phyloP scores from a whole-genome alignment of 2,329 filamentous ascomycete species.

The Scytalidium sp. region DNA sequence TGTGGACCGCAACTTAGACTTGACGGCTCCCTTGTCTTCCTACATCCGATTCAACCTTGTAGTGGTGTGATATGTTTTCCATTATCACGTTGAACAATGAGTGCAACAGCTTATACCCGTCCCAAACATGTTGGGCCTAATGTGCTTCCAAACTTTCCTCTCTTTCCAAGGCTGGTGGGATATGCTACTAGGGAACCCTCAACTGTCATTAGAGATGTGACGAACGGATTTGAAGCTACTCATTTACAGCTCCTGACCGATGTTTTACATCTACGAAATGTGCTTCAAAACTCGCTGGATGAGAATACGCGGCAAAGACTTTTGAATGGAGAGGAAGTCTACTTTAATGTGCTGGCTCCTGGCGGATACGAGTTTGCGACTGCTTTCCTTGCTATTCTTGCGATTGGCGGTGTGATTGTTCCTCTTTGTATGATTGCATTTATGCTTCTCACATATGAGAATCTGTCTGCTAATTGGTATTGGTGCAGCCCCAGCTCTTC shows the following conservation, averaged over 20 bases:
- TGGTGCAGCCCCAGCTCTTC: constrained; percentile 28
- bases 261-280: constrained; percentile 38
- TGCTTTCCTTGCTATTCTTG: constrained; percentile 43
- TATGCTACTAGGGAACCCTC: background rate
- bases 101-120: too few relatives aligned
- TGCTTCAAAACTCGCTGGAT: constrained; percentile 25
- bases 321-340: constrained; percentile 34
- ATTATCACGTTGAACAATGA: background rate
- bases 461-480: background rate
- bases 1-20: too few relatives aligned
- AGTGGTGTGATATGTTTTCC: background rate
- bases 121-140: background rate
- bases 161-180: background rate
- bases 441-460: background rate
- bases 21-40: too few relatives aligned
- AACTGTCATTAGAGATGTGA: background rate
- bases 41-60: too few relatives aligned
- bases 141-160: background rate
- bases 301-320: constrained; percentile 21
- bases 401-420: constrained; percentile 43
- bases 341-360: constrained; percentile 41
- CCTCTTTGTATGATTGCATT: constrained; percentile 29
- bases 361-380: constrained; percentile 46
- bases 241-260: constrained; percentile 42
- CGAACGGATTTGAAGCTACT: constrained; percentile 16